Base-by-base conservation (phyloP, 163 green algal species). In the Scenedesmus sp. region DNA sequence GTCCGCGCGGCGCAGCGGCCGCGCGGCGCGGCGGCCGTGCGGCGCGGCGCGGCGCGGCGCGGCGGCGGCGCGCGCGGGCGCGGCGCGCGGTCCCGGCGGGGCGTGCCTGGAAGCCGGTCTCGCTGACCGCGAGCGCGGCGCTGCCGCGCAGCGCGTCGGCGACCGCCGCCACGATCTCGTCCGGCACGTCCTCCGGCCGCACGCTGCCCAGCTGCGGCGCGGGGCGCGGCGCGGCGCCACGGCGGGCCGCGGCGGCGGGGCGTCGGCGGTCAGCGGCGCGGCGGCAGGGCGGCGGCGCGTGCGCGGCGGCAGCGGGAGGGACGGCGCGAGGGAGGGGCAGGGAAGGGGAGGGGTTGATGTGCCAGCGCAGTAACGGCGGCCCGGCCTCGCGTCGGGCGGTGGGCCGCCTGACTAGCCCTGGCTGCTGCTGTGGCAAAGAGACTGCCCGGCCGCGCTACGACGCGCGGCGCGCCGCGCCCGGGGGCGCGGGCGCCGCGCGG, bases 161-260 rank as follows among this genome's bases (percentile, higher is more conserved):
- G 28, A 95, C 83, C 26, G 83, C 81, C 5, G 70, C 53, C 47
- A 95, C 60, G 1, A 80, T 36, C 9, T 80, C 80, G 9, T 83
- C 83, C 17, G 84, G 56, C n/a, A 91, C 24, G 5, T 77, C 64
- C 44, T 83, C 75, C 0, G 63, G 57, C 6, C 44, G 29, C 29
- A 36, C 36, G 15, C 42, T 45, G 64, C 50, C 63, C 24, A 83
- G 56, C 75, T 83, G 64, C 28, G n/a, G 11, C 47, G 0, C 11
- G 3, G 13, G 2, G 44, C 18, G 17, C 11, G 28, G 20, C 1
- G 36, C 4, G n/a, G 53, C n/a, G 53, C 22, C n/a, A 6, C 7
- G 10, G 39, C 7, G 7, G 39, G 39, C 7, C 39, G 39, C 39
- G 39, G 7, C 7, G 39, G 39, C 39, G 39, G 39, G 39, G 39